Percentiles rank a stretch among this genome's conserved stretches.
phyloP scores from a whole-genome alignment of 106 monocot species.

The Hemerocallis citrina region DNA sequence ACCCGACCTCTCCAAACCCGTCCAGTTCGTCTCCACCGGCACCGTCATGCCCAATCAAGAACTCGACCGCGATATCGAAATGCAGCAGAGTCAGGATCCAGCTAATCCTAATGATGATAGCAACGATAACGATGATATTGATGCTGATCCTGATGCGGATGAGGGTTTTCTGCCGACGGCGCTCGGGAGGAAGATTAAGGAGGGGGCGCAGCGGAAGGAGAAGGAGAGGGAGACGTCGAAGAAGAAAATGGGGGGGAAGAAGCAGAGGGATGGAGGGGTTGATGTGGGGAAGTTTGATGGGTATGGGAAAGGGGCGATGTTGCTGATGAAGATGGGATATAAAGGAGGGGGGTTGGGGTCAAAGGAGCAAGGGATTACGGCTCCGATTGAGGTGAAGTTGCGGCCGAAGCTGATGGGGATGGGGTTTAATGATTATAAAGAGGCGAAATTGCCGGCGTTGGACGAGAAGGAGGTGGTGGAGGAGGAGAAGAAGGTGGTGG shows the following conservation, averaged over 20 bases:
- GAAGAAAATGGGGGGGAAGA: slow-evolving; percentile 10
- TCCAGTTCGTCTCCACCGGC: slow-evolving; percentile 77
- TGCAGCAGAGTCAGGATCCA: slow-evolving; percentile 9
- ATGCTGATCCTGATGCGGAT: no score
- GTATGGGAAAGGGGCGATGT: slow-evolving; percentile 55
- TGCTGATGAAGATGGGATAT: slow-evolving; percentile 87
- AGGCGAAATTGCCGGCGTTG: slow-evolving; percentile 52
- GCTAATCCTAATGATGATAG: slow-evolving; percentile 3
- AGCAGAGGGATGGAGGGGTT: not conserved
- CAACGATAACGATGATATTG: not conserved
- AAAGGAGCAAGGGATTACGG: slow-evolving; percentile 70
- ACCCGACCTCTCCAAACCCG: slow-evolving; percentile 66
- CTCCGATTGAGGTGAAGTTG: slow-evolving; percentile 52
- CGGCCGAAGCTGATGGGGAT: slow-evolving; percentile 79
- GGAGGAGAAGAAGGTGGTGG: not conserved
- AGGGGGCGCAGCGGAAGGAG: slow-evolving; percentile 39
- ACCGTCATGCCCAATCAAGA: slow-evolving; percentile 49
- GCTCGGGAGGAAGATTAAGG: slow-evolving; percentile 57
- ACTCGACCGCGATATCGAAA: slow-evolving; percentile 12
- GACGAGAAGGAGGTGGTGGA: slow-evolving; percentile 26
- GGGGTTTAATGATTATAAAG: slow-evolving; percentile 88
- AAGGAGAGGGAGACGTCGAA: slow-evolving; percentile 19
- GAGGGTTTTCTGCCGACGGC: slow-evolving; percentile 53
- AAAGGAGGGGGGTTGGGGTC: slow-evolving; percentile 77
- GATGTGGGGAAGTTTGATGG: slow-evolving; percentile 45